These are phyloP conservation scores for Perkinsus marinus DNA, from an alignment of 169 alveolate species.

Conservation along the genomic window DNA sequence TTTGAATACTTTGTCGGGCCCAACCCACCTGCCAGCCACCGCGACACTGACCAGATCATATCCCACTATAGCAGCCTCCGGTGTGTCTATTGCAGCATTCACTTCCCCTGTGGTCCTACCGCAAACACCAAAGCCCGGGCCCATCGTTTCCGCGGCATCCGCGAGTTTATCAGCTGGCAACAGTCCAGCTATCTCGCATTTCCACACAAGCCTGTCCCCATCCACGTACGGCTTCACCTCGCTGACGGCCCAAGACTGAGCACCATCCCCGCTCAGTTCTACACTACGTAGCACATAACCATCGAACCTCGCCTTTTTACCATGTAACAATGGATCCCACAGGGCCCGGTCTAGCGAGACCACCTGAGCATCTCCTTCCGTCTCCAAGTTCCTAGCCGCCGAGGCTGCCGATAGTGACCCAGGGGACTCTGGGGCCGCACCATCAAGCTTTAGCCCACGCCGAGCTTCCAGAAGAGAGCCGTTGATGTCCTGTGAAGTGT, in stretches of 20 bases:
- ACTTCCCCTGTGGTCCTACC: background rate
- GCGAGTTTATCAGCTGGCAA: background rate
- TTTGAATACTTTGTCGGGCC: background rate
- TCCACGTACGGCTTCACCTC: background rate
- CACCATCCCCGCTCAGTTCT: background rate
- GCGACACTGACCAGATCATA: background rate
- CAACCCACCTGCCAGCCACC: background rate
- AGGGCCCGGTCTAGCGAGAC: background rate
- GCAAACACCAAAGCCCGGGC: background rate
- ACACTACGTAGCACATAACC: background rate
- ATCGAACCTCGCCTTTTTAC: background rate
- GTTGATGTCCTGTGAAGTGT: background rate
- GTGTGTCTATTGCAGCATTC: background rate
- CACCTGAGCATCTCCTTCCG: background rate
- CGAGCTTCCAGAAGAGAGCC: background rate
- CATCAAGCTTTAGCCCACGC: background rate
- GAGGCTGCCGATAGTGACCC: background rate
- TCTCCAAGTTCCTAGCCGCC: background rate
- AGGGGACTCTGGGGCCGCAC: background rate
- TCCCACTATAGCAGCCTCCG: background rate
- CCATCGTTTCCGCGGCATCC: background rate
- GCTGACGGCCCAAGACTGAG: background rate
- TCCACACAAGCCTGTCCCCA: background rate
- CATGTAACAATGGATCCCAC: background rate
- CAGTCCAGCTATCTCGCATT: background rate